These are phyloP conservation scores for Colletotrichum falcatum DNA, from an alignment of 2,329 filamentous ascomycete species.

Conservation along the genomic window DNA sequence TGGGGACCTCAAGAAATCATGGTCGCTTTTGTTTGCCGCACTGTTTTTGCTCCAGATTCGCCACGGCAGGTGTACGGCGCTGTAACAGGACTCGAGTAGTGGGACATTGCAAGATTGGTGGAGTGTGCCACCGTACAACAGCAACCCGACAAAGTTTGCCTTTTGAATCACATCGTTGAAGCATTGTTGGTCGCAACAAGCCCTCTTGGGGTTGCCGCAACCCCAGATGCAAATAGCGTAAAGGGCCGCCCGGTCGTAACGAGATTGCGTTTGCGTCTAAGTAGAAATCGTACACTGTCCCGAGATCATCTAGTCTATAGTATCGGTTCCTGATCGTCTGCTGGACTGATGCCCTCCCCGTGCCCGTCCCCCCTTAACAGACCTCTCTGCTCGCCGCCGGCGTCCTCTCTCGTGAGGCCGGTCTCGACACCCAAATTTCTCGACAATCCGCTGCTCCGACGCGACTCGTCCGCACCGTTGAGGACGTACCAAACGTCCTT, in stretches of 20 bases:
- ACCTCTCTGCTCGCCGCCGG: conserved; percentile 56
- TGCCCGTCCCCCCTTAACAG: conserved; percentile 54
- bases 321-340: conserved; percentile 36
- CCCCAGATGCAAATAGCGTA: neutral
- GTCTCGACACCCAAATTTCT: conserved; percentile 47
- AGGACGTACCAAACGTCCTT: conserved; percentile 97
- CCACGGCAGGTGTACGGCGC: neutral
- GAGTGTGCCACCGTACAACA: neutral
- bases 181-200: neutral
- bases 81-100: neutral
- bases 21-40: neutral
- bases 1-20: neutral
- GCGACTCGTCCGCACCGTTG: conserved; percentile 78
- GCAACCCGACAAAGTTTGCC: neutral
- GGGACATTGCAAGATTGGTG: neutral
- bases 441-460: conserved; percentile 53
- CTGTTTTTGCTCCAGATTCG: neutral
- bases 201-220: neutral
- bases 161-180: neutral
- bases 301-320: conserved; percentile 34
- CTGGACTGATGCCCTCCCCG: conserved; percentile 48
- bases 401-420: conserved; percentile 54
- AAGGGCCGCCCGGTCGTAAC: neutral
- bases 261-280: conserved; percentile 10
- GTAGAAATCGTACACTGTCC: conserved; percentile 2